Percentiles rank a stretch among this genome's conserved stretches.
These are phyloP conservation scores for Aspergillus carbonarius DNA, from an alignment of 2,329 filamentous ascomycete species.

Conservation along the genomic window DNA sequence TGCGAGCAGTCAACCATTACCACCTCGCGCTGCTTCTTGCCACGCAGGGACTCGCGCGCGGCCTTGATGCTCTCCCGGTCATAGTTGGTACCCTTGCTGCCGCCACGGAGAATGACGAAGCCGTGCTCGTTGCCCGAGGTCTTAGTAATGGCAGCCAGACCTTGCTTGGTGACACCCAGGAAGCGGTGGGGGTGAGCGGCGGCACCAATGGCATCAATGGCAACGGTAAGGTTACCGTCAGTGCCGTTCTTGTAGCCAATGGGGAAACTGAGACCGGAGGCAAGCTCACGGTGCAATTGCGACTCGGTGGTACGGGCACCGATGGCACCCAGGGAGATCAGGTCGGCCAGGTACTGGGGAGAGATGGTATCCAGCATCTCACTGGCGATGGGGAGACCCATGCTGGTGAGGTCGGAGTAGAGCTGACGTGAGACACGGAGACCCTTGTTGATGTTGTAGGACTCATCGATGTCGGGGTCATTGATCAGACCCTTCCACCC, in stretches of 20 bases:
- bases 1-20: constrained; percentile 99
- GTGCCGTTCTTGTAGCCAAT: constrained; percentile 99
- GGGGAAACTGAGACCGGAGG: constrained; percentile 91
- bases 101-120: constrained; percentile 92
- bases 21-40: constrained; percentile 81
- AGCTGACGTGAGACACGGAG: constrained; percentile 87
- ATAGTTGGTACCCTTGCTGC: constrained; percentile 89
- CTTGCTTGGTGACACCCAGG: constrained; percentile 97
- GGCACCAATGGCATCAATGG: constrained; percentile 92
- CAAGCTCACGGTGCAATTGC: constrained; percentile 93
- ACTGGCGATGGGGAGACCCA: constrained; percentile 90
- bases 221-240: constrained; percentile 84
- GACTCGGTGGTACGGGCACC: constrained; percentile 95
- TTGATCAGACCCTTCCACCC: constrained; percentile 99
- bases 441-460: constrained; percentile 99
- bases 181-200: constrained; percentile 73
- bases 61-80: constrained; percentile 78
- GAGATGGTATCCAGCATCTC: constrained; percentile 99
- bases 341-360: constrained; percentile 93
- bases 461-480: constrained; percentile 95
- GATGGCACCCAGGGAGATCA: constrained; percentile 93
- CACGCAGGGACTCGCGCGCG: constrained; percentile 73
- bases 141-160: constrained; percentile 88
- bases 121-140: constrained; percentile 95
- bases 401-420: constrained; percentile 82